A percentile compares a stretch with the other conserved stretches of the same genome.
Conservation (phyloP, 2,329 filamentous ascomycete genomes). For the Alternaria novae-zelandiae region DNA sequence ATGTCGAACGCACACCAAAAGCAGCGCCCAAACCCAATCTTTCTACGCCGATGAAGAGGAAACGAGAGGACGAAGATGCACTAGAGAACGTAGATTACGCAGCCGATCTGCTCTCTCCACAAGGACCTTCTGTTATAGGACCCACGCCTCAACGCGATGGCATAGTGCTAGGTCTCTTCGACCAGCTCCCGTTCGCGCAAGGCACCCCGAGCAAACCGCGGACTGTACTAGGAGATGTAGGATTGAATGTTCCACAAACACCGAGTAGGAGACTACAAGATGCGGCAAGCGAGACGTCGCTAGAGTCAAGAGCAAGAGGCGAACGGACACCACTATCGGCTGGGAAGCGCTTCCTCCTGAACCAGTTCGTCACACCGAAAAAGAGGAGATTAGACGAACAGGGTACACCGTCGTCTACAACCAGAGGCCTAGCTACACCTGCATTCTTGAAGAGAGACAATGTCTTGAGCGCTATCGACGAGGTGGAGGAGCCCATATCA, state of each 20-base stretch:
- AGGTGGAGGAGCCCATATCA: slow-evolving; percentile 50
- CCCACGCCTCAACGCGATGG: slow-evolving; percentile 84
- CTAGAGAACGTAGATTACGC: slow-evolving; percentile 19
- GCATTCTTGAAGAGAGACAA: slow-evolving; percentile 68
- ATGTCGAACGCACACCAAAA: slow-evolving; percentile 37
- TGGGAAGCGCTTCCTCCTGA: slow-evolving; percentile 66
- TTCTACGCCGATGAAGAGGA: slow-evolving; percentile 42
- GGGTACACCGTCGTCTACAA: slow-evolving; percentile 42
- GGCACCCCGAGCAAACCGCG: slow-evolving; percentile 51
- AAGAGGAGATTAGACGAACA: slow-evolving; percentile 52
- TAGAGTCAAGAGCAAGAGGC: slow-evolving; percentile 38
- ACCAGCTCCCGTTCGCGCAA: slow-evolving; percentile 63
- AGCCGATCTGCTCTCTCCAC: slow-evolving; percentile 34
- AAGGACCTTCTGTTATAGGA: slow-evolving; percentile 60
- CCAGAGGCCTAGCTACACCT: slow-evolving; percentile 68
- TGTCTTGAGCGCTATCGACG: slow-evolving; percentile 63
- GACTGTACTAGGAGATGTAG: slow-evolving; percentile 37
- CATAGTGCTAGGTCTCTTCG: slow-evolving; percentile 77
- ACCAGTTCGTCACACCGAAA: slow-evolving; percentile 68
- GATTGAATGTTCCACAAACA: slow-evolving; percentile 46
- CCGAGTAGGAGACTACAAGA: slow-evolving; percentile 44
- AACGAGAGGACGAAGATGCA: slow-evolving; percentile 29
- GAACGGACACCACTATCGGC: slow-evolving; percentile 59
- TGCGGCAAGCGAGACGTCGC: slow-evolving; percentile 34
- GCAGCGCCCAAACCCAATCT: slow-evolving; percentile 22